Base-by-base conservation (phyloP, 306 rosid genomes). In the Neltuma alba region DNA sequence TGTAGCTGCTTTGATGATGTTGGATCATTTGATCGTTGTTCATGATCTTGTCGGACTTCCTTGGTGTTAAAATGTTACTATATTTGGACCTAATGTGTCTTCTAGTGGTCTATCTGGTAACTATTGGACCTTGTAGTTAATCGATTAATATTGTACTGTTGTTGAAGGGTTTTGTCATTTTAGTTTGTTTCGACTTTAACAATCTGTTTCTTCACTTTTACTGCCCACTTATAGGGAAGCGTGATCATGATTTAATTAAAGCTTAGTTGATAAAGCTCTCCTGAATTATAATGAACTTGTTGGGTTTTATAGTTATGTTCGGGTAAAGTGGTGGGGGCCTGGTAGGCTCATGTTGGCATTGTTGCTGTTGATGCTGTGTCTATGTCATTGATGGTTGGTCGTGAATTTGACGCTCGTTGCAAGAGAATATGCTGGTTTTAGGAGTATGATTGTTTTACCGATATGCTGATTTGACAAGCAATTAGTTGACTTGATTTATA, bases 271-370 rank as follows among this genome's bases (percentile, higher is more conserved):
- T 79, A 28, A 38, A 69, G 54, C 50, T 75, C 72, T 23, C 54
- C 73, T 84, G 82, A 84, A 84, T 88, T 78, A 86, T 86, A 70
- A 47, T 83, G 79, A 88, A 88, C 89, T 89, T 89, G 80, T 89
- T 89, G 93, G 93, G 90, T 87, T 89, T 93, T 93, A 93, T 93
- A 91, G 98, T 83, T 91, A 66, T 85, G 92, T 81, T 86, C 88
- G 89, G 84, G 92, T 80, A 80, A 87, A 89, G 83, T 88, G 90
- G 65, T 66, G 83, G 18, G 74, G 87, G 90, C 89, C 73, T 80
- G 89, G 83, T 89, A 81, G 88, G 91, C 79, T 87, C 87, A 57
- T 79, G 93, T 85, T 89, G 92, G 76, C 84, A 76, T 82, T 70
- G 81, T 84, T 68, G 97, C 89, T 79, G 89, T 91, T 78, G 92